A percentile compares a stretch with the other conserved stretches of the same genome.
Conservation (phyloP, 306 rosid genomes). For the Styphnolobium japonicum region DNA sequence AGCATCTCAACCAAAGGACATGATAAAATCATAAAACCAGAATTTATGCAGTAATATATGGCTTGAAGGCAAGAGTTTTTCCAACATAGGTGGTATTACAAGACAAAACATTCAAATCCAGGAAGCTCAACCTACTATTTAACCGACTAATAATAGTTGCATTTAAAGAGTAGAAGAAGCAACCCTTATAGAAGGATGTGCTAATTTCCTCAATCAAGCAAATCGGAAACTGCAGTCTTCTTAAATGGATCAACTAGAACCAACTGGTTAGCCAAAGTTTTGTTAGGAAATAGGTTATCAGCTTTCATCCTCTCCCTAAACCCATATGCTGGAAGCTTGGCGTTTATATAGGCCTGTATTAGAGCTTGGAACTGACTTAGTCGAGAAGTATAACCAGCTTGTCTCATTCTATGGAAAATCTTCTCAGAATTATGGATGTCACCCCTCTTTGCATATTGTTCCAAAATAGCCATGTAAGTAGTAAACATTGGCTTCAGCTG, state of each 20-base stretch:
- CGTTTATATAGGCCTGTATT: conserved; percentile 58
- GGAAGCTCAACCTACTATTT: background rate
- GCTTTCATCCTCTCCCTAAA: conserved; percentile 76
- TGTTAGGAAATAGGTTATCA: conserved; percentile 66
- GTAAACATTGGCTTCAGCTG: conserved; percentile 43
- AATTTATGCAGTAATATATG: background rate
- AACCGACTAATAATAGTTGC: background rate
- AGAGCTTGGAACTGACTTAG: conserved; percentile 46
- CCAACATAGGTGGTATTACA: background rate
- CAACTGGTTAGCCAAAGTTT: conserved; percentile 34
- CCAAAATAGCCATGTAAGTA: conserved; percentile 56
- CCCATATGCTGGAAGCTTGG: conserved; percentile 68
- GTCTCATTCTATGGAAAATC: conserved; percentile 52
- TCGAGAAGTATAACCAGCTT: conserved; percentile 48
- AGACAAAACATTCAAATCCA: background rate
- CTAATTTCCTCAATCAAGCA: conserved; percentile 57
- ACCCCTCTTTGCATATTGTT: conserved; percentile 60
- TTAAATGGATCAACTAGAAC: conserved; percentile 50
- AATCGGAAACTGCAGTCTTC: conserved; percentile 56
- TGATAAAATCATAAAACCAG: background rate
- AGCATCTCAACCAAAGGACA: background rate
- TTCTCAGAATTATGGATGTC: conserved; percentile 75
- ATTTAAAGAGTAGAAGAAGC: background rate
- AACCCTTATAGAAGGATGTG: background rate
- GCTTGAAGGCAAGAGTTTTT: background rate